Conservation (phyloP, 495 filamentous ascomycete species). For the Paragyromitra xinjiangensis region DNA sequence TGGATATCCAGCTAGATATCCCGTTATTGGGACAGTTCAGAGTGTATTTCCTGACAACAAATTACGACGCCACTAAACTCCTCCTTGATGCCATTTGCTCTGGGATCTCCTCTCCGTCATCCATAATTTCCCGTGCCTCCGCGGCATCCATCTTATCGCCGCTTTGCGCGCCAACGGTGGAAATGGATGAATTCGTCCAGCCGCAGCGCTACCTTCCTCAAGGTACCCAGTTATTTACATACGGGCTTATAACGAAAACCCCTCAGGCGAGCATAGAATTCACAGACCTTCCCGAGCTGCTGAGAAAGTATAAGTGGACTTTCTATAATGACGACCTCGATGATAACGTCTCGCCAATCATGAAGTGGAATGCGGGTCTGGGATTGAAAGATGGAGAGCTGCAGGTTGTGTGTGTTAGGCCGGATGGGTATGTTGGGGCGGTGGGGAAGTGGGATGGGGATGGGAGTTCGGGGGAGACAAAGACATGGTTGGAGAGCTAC, state of each 20-base stretch:
- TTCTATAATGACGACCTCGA: conserved; percentile 72
- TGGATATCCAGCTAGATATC: conserved; percentile 77
- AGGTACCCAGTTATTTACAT: conserved; percentile 67
- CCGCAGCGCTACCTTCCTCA: conserved; percentile 68
- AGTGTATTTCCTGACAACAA: conserved; percentile 70
- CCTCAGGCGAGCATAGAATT: conserved; percentile 68
- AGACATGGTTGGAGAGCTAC: conserved; percentile 68
- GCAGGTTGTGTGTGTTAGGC: conserved; percentile 69
- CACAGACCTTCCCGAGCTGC: conserved; percentile 65
- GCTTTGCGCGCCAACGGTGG: conserved; percentile 62
- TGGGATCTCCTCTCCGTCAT: conserved; percentile 59
- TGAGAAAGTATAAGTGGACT: conserved; percentile 72
- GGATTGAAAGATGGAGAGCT: conserved; percentile 63
- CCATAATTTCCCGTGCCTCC: conserved; percentile 64
- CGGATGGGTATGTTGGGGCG: conserved; percentile 74
- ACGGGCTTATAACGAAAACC: conserved; percentile 67
- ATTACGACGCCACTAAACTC: conserved; percentile 63
- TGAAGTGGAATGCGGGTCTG: conserved; percentile 68
- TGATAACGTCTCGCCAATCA: conserved; percentile 63
- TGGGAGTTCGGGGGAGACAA: conserved; percentile 62
- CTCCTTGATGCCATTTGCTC: conserved; percentile 68
- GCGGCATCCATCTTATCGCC: conserved; percentile 67
- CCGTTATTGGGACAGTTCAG: conserved; percentile 74
- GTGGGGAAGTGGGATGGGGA: conserved; percentile 65
- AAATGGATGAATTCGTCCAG: conserved; percentile 67